These are phyloP conservation scores for Aquilaria malaccensis DNA, from an alignment of 345 rosid genomes.

Conservation along the genomic window DNA sequence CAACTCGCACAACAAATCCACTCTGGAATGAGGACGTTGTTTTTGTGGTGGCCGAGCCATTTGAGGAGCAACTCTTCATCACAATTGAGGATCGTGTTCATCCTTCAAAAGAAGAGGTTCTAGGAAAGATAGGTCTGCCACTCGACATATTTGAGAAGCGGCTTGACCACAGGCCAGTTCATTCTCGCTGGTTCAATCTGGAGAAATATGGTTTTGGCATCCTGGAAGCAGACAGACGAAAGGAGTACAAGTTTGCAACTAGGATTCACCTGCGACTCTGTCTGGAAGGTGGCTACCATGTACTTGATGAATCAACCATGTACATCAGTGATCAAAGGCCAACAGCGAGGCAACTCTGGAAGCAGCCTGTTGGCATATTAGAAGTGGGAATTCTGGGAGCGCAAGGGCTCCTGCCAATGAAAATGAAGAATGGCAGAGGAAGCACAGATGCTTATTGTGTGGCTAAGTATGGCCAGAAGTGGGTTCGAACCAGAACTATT, in stretches of 20 bases:
- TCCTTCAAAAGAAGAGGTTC: conserved; percentile 51
- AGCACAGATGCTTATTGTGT: conserved; percentile 68
- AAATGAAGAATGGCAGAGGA: conserved; percentile 65
- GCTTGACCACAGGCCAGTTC: conserved; percentile 76
- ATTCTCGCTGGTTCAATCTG: conserved; percentile 82
- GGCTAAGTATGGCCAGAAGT: conserved; percentile 80
- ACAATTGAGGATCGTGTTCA: conserved; percentile 66
- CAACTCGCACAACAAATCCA: conserved; percentile 43
- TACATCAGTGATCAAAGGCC: conserved; percentile 84
- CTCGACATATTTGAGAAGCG: conserved; percentile 60
- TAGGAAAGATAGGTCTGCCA: conserved; percentile 59
- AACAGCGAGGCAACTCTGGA: conserved; percentile 85
- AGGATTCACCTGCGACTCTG: conserved; percentile 73
- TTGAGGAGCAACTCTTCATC: conserved; percentile 69
- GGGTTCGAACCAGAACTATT: conserved; percentile 80
- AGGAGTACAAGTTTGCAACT: conserved; percentile 70
- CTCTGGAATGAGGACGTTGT: conserved; percentile 86
- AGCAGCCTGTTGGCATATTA: conserved; percentile 62
- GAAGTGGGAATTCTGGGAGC: conserved; percentile 78
- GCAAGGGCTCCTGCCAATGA: conserved; percentile 68
- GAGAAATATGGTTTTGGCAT: conserved; percentile 71
- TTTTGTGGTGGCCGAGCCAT: conserved; percentile 90
- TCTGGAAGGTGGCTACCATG: conserved; percentile 95
- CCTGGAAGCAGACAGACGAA: conserved; percentile 74
- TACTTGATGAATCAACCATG: conserved; percentile 84